Evolutionary conservation across 2,329 filamentous ascomycete species (phyloP).

Genomic region (Cercospora berteroae): DNA sequence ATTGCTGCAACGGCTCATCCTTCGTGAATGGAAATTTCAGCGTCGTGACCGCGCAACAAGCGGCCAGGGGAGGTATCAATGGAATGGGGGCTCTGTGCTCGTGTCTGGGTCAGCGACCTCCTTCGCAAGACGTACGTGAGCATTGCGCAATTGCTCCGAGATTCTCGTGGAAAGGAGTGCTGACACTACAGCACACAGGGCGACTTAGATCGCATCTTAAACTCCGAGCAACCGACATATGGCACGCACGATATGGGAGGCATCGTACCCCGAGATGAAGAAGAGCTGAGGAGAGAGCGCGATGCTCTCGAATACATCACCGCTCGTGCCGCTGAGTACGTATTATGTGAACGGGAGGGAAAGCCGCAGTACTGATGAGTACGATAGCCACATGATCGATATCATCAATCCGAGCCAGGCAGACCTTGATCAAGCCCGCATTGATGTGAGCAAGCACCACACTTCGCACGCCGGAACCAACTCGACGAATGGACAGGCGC

Average conservation of each 20-base stretch:
- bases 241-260: constrained; percentile 43
- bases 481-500: constrained; percentile 1
- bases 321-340: constrained; percentile 50
- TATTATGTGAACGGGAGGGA: constrained; percentile 3
- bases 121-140: constrained; percentile 48
- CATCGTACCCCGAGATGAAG: constrained; percentile 46
- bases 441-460: constrained; percentile 9
- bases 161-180: not conserved
- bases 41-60: constrained; percentile 1
- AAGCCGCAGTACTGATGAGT: not conserved
- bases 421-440: constrained; percentile 30
- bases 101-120: constrained; percentile 31
- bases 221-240: constrained; percentile 46
- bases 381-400: constrained; percentile 49
- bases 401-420: constrained; percentile 46
- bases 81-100: constrained; percentile 14
- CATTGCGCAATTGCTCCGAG: not conserved
- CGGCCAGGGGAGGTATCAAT: constrained; percentile 1
- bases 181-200: constrained; percentile 36
- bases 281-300: constrained; percentile 49
- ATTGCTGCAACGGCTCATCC: not conserved
- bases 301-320: constrained; percentile 52
- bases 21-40: not conserved
- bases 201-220: constrained; percentile 48
- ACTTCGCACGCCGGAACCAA: constrained; percentile 5